Percentiles rank a stretch among this genome's conserved stretches.
phyloP scores from a whole-genome alignment of 495 filamentous ascomycete genomes.

The Neurospora discreta region DNA sequence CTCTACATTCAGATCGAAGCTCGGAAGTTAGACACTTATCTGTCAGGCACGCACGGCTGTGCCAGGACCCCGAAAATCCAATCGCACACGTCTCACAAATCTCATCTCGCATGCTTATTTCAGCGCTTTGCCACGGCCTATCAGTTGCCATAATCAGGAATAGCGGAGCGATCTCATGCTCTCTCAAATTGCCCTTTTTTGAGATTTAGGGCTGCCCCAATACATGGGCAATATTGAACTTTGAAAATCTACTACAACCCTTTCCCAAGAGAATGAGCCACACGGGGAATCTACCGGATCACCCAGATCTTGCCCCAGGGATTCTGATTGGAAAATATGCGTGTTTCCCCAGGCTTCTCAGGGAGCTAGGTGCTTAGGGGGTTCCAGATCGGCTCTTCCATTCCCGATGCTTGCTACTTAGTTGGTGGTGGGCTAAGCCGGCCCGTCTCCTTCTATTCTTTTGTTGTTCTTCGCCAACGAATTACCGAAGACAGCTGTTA shows the following conservation, averaged over 20 bases:
- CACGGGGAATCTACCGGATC: background rate
- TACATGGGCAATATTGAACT: background rate
- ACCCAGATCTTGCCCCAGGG: background rate
- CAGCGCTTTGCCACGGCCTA: background rate
- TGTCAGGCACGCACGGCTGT: background rate
- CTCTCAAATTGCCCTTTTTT: background rate
- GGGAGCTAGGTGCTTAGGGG: background rate
- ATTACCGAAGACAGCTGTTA: background rate
- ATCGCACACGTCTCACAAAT: background rate
- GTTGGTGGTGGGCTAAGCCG: background rate
- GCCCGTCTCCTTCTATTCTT: background rate
- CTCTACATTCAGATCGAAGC: background rate
- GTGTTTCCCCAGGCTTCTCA: background rate
- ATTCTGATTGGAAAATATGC: background rate
- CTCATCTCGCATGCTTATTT: background rate
- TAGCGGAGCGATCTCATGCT: background rate
- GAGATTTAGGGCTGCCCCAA: background rate
- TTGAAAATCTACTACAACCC: background rate
- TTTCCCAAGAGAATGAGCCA: background rate
- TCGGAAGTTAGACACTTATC: background rate
- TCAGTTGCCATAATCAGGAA: background rate
- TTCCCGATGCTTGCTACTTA: background rate
- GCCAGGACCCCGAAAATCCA: background rate
- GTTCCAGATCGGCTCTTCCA: background rate
- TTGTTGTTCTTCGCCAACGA: background rate